phyloP scores from a whole-genome alignment of 371 early-diverging fungal species.

The Mucor lusitanicus region DNA sequence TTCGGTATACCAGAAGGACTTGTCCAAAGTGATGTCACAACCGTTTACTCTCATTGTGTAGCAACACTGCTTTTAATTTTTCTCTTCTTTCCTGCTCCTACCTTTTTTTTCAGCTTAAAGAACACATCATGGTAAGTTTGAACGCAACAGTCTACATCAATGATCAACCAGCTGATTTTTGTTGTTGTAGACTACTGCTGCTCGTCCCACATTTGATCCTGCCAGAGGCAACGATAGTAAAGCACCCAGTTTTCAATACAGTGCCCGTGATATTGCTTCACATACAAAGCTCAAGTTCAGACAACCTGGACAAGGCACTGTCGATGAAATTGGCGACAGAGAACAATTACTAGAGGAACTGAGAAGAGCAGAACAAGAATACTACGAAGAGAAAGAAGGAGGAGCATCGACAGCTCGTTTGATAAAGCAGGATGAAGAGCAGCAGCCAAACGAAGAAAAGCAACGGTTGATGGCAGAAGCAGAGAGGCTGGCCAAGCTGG shows the following conservation, averaged over 20 bases:
- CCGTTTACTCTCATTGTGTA: background rate
- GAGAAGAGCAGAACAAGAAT: conserved; percentile 68
- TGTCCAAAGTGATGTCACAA: background rate
- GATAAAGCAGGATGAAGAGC: conserved; percentile 23
- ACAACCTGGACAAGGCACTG: conserved; percentile 81
- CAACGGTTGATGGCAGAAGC: conserved; percentile 40
- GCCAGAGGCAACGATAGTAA: conserved; percentile 76
- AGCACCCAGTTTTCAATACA: conserved; percentile 76
- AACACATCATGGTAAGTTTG: background rate
- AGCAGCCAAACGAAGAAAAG: conserved; percentile 36
- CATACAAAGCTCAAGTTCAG: conserved; percentile 91
- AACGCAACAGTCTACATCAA: background rate
- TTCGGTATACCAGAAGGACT: background rate
- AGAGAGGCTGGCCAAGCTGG: conserved; percentile 49
- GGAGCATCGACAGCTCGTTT: conserved; percentile 22
- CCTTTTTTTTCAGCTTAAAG: background rate
- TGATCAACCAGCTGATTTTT: background rate
- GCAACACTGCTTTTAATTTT: background rate
- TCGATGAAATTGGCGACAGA: conserved; percentile 63
- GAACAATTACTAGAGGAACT: conserved; percentile 71
- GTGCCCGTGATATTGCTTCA: conserved; percentile 79
- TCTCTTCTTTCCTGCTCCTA: background rate
- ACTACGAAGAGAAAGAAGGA: conserved; percentile 53
- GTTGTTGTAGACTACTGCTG: conserved; percentile 64
- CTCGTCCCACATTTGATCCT: conserved; percentile 83